phyloP scores from a whole-genome alignment of 805 yeast species.

The Myxozyma udenii region DNA sequence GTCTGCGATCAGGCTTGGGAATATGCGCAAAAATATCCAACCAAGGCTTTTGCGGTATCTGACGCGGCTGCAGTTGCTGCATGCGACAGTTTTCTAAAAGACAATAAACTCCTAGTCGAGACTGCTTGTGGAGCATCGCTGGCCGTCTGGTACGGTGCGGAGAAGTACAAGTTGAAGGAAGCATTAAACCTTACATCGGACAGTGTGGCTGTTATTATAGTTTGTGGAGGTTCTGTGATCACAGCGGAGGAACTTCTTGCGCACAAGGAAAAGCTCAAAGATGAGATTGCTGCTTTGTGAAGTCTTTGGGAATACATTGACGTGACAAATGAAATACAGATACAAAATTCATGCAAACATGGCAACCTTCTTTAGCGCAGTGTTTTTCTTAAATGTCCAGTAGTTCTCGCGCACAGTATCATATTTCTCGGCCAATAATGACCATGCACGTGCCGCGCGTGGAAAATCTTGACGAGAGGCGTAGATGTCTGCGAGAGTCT shows the following conservation, averaged over 20 bases:
- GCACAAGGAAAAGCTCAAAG: background rate
- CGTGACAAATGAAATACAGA: background rate
- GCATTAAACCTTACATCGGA: background rate
- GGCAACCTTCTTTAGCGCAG: background rate
- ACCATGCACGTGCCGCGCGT: slow-evolving; percentile 48
- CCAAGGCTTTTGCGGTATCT: slow-evolving; percentile 45
- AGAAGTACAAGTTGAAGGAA: background rate
- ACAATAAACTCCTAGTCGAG: slow-evolving; percentile 54
- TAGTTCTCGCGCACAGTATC: slow-evolving; percentile 63
- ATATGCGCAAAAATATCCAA: slow-evolving; percentile 44
- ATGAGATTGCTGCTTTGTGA: background rate
- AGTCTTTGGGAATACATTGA: background rate
- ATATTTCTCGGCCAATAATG: slow-evolving; percentile 49
- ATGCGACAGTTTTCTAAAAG: slow-evolving; percentile 49
- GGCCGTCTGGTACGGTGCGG: slow-evolving; percentile 41
- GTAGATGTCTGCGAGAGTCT: slow-evolving; percentile 55
- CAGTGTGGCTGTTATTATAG: slow-evolving; percentile 16
- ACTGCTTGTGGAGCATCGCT: slow-evolving; percentile 75
- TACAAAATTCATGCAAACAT: background rate
- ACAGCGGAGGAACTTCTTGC: too few relatives aligned
- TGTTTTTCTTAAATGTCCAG: slow-evolving; percentile 45
- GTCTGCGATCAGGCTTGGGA: slow-evolving; percentile 52
- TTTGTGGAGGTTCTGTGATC: slow-evolving; percentile 15
- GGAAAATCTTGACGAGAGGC: slow-evolving; percentile 32
- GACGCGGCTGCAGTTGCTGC: slow-evolving; percentile 59